Conservation (phyloP, 805 yeast genomes). For the Saturnispora gosingensis region DNA sequence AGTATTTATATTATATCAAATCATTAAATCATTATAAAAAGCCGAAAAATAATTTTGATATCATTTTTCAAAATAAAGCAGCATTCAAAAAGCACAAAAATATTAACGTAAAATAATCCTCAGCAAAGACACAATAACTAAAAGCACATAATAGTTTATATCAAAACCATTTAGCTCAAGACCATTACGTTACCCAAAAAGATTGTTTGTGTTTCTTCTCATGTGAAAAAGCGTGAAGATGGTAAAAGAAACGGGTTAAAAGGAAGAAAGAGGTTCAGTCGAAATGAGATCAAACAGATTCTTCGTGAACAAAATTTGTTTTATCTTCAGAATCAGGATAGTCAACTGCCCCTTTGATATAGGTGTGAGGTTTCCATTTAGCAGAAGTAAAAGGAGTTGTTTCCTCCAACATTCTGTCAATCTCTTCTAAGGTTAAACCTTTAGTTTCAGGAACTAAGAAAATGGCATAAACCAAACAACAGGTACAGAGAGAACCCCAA, state of each 20-base stretch:
- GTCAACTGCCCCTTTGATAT: not conserved
- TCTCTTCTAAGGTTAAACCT: slow-evolving; percentile 75
- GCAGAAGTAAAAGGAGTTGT: slow-evolving; percentile 27
- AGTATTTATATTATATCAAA: too few relatives aligned
- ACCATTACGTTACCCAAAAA: not conserved
- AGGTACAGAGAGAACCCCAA: slow-evolving; percentile 44
- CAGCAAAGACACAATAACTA: not conserved
- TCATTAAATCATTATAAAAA: not conserved
- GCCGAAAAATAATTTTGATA: not conserved
- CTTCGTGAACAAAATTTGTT: slow-evolving; percentile 1
- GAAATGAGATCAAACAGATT: not conserved
- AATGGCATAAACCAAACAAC: slow-evolving; percentile 55
- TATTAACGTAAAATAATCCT: not conserved
- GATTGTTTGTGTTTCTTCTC: not conserved
- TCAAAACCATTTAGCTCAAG: too few relatives aligned
- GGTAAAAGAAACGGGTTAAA: not conserved
- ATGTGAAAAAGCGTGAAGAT: not conserved
- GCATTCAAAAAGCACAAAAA: not conserved
- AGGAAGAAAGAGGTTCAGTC: not conserved
- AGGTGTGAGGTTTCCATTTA: slow-evolving; percentile 25
- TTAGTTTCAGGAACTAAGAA: slow-evolving; percentile 69
- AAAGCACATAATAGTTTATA: too few relatives aligned
- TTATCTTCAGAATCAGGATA: not conserved
- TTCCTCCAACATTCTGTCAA: slow-evolving; percentile 40
- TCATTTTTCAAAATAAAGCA: too few relatives aligned